These are phyloP conservation scores for Bonia amplexicaulis DNA, from an alignment of 176 grass and related monocot genomes.

Conservation along the genomic window DNA sequence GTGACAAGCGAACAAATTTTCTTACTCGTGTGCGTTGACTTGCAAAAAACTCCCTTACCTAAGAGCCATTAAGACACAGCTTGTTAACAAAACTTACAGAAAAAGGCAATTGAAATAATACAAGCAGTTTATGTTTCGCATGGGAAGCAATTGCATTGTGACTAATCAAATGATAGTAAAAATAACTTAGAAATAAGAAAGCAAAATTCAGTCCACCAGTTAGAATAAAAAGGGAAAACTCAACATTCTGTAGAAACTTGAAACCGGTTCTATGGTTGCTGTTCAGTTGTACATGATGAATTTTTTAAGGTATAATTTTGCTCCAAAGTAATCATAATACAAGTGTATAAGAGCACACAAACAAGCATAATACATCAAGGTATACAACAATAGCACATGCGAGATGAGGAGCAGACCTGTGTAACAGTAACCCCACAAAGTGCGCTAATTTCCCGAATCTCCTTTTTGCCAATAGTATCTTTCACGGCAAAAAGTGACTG, in stretches of 20 bases:
- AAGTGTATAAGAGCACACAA: slow-evolving; percentile 6
- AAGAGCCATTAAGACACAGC: not conserved
- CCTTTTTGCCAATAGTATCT: slow-evolving; percentile 91
- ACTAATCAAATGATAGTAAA: not conserved
- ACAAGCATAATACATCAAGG: not conserved
- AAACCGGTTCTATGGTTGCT: not conserved
- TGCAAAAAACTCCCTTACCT: slow-evolving; percentile 90
- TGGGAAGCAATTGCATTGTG: not conserved
- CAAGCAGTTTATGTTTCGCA: not conserved
- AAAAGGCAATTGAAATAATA: not conserved
- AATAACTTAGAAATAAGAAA: not conserved
- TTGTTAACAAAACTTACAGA: not conserved
- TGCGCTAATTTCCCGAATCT: slow-evolving; percentile 83
- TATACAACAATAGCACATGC: not conserved
- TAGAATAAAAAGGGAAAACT: not conserved
- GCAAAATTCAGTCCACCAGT: not conserved
- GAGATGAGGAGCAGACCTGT: slow-evolving; percentile 58
- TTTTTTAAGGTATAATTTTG: not conserved
- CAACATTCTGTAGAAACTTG: not conserved
- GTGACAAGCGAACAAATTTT: slow-evolving; percentile 73
- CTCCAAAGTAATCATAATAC: not conserved
- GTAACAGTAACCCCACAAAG: slow-evolving; percentile 75
- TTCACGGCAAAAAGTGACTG: slow-evolving; percentile 97
- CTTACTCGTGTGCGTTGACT: slow-evolving; percentile 73
- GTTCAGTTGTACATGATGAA: not conserved